phyloP scores from a whole-genome alignment of 352 stramenopile genomes.

The Phytophthora colocasiae region DNA sequence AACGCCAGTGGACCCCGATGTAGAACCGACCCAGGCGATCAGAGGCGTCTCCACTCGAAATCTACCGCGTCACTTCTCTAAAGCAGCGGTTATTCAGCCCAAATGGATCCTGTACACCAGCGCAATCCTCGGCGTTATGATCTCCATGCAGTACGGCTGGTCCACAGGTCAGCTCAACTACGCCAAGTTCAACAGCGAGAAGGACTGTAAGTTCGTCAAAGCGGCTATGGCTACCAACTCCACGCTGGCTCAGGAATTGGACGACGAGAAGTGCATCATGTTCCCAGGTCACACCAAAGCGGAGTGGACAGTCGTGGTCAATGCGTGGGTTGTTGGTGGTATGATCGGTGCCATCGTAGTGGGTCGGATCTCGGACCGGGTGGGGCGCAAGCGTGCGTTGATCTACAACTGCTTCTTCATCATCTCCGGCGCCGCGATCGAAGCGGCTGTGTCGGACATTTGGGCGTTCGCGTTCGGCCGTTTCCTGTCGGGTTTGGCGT shows the following conservation, averaged over 20 bases:
- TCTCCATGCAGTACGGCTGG: slow-evolving; percentile 49
- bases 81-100: slow-evolving; percentile 27
- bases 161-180: slow-evolving; percentile 47
- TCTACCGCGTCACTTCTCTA: slow-evolving; percentile 26
- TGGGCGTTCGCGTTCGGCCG: slow-evolving; percentile 53
- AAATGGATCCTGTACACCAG: slow-evolving; percentile 46
- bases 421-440: slow-evolving; percentile 41
- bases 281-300: slow-evolving; percentile 45
- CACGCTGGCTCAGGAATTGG: not conserved
- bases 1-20: slow-evolving; percentile 1
- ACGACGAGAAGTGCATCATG: slow-evolving; percentile 38
- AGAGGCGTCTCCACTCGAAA: slow-evolving; percentile 26
- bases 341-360: slow-evolving; percentile 5
- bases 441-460: slow-evolving; percentile 41
- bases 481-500: slow-evolving; percentile 60
- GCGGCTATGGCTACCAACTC: too few species aligned
- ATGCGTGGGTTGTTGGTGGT: slow-evolving; percentile 40
- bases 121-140: slow-evolving; percentile 18
- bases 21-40: slow-evolving; percentile 10
- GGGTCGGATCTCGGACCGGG: slow-evolving; percentile 27
- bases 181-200: slow-evolving; percentile 36
- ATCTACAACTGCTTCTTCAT: slow-evolving; percentile 52
- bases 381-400: slow-evolving; percentile 44
- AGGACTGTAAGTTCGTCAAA: slow-evolving; percentile 19
- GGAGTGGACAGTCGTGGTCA: slow-evolving; percentile 46